These are phyloP conservation scores for Amylostereum chailletii DNA, from an alignment of 1,284 basidiomycete species.

Conservation along the genomic window DNA sequence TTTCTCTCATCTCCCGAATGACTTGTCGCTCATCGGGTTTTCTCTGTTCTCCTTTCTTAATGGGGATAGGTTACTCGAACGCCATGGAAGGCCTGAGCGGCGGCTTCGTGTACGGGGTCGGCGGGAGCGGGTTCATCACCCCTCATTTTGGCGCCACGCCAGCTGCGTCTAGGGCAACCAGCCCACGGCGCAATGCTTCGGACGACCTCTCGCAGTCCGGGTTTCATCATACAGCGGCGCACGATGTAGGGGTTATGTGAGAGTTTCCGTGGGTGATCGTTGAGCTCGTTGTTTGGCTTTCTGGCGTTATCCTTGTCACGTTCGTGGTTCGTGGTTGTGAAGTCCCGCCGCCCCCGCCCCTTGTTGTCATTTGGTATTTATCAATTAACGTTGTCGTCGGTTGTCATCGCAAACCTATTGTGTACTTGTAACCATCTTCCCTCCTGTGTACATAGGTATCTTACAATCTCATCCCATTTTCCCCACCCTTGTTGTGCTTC, in stretches of 20 bases:
- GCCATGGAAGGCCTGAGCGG: conserved; percentile 72
- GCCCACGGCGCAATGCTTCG: conserved; percentile 16
- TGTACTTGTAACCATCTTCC: too few relatives aligned
- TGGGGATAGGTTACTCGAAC: conserved; percentile 60
- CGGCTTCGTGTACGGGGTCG: conserved; percentile 73
- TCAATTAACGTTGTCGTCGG: too few relatives aligned
- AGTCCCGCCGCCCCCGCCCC: too few relatives aligned
- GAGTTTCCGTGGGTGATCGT: too few relatives aligned
- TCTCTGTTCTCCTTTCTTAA: neutral
- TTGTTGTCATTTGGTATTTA: too few relatives aligned
- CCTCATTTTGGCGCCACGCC: conserved; percentile 30
- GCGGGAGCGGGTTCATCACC: conserved; percentile 69
- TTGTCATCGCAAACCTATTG: too few relatives aligned
- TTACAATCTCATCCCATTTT: too few relatives aligned
- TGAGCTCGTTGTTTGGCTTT: too few relatives aligned
- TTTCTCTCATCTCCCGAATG: neutral
- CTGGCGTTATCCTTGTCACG: too few relatives aligned
- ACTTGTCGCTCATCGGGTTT: conserved; percentile 2
- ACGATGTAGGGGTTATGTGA: neutral
- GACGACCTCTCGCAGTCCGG: conserved; percentile 15
- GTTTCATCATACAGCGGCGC: neutral
- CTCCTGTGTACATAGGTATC: too few relatives aligned
- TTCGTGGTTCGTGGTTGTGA: too few relatives aligned
- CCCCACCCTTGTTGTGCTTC: too few relatives aligned
- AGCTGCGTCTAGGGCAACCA: conserved; percentile 25